These are phyloP conservation scores for Talaromyces borbonicus DNA, from an alignment of 495 filamentous ascomycete genomes.

Conservation along the genomic window DNA sequence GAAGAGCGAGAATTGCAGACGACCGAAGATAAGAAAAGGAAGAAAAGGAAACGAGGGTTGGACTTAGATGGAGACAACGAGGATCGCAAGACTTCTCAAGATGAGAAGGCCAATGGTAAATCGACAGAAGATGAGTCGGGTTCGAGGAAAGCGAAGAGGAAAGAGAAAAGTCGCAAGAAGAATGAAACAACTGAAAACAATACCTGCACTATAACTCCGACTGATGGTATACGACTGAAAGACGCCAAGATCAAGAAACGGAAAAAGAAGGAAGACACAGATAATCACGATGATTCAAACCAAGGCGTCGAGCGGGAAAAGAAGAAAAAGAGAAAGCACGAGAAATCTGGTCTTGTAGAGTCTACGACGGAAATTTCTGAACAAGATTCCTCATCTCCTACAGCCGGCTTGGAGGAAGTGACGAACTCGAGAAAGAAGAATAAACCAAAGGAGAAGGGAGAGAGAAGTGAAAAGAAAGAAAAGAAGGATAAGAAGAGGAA, in stretches of 20 bases:
- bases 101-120: slow-evolving; percentile 30
- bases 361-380: not conserved
- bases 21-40: slow-evolving; percentile 14
- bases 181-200: slow-evolving; percentile 14
- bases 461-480: slow-evolving; percentile 30
- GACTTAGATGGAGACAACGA: slow-evolving; percentile 29
- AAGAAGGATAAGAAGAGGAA: slow-evolving; percentile 9
- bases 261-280: slow-evolving; percentile 13
- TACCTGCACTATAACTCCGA: slow-evolving; percentile 9
- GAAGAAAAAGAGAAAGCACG: slow-evolving; percentile 1
- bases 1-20: slow-evolving; percentile 10
- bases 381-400: not conserved
- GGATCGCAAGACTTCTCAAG: slow-evolving; percentile 26
- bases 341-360: not conserved
- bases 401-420: slow-evolving; percentile 1
- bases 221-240: slow-evolving; percentile 15
- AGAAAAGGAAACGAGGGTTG: slow-evolving; percentile 16
- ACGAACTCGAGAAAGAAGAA: slow-evolving; percentile 10
- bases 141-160: slow-evolving; percentile 16
- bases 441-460: slow-evolving; percentile 15
- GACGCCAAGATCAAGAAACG: slow-evolving; percentile 10
- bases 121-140: not conserved
- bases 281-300: not conserved
- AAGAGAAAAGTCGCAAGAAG: slow-evolving; percentile 24
- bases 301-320: slow-evolving; percentile 1